Evolutionary conservation across 2,329 filamentous ascomycete species (phyloP).

Genomic region (Hymenoscyphus repandus): DNA sequence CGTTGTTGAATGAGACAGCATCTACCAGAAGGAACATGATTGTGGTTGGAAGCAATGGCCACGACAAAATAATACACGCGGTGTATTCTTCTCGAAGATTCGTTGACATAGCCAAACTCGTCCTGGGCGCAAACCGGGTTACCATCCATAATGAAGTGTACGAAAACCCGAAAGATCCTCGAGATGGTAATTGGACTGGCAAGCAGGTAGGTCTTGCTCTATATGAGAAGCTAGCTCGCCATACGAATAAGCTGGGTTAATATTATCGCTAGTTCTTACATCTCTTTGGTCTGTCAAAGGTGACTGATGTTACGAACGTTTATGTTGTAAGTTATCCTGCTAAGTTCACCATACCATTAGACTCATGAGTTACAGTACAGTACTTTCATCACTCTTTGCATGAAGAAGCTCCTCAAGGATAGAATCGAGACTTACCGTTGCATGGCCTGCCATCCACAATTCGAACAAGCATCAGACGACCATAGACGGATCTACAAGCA

Average conservation of each 20-base stretch:
- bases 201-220: not conserved
- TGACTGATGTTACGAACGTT: not conserved
- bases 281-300: not conserved
- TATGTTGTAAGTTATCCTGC: not conserved
- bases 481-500: not conserved
- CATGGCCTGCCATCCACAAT: constrained; percentile 1
- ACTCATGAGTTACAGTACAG: not conserved
- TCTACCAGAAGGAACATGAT: too few relatives aligned
- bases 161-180: too few relatives aligned
- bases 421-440: constrained; percentile 6
- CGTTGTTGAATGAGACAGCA: too few relatives aligned
- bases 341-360: too few relatives aligned
- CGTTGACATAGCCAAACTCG: too few relatives aligned
- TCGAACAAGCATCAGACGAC: not conserved
- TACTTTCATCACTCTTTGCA: not conserved
- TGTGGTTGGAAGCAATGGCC: too few relatives aligned
- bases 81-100: too few relatives aligned
- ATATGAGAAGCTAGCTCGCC: not conserved
- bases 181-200: not conserved
- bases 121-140: too few relatives aligned
- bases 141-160: too few relatives aligned
- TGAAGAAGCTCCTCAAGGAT: not conserved
- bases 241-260: not conserved
- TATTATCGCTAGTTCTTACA: not conserved
- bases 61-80: too few relatives aligned